Evolutionary conservation across 1,284 basidiomycete genomes (phyloP).

Genomic region (Cerrena zonata): DNA sequence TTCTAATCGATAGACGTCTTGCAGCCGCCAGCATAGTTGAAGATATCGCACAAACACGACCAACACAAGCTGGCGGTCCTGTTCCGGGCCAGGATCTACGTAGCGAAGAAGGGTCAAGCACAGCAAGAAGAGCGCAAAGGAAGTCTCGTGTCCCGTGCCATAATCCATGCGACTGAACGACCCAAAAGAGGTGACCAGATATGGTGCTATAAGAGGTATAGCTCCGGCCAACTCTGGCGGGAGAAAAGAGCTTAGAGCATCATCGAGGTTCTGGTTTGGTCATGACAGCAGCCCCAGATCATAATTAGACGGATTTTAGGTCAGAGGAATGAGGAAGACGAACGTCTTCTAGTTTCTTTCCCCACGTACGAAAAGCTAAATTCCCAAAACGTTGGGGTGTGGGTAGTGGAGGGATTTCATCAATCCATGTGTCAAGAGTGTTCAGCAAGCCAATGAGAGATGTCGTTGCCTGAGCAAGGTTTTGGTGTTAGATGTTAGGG

Average conservation of each 20-base stretch:
- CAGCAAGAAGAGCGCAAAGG: conserved; percentile 78
- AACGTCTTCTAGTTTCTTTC: conserved; percentile 74
- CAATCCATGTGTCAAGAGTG: conserved; percentile 72
- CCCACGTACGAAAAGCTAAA: conserved; percentile 86
- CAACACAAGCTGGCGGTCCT: conserved; percentile 64
- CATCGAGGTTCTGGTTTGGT: conserved; percentile 58
- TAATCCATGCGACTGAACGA: conserved; percentile 92
- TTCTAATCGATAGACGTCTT: conserved; percentile 87
- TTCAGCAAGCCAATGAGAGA: conserved; percentile 59
- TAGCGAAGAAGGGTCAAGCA: conserved; percentile 62
- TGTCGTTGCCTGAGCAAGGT: conserved; percentile 23
- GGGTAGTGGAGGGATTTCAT: conserved; percentile 74
- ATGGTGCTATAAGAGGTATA: conserved; percentile 63
- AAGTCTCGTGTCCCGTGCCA: conserved; percentile 91
- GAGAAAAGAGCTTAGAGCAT: conserved; percentile 50
- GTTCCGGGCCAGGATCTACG: conserved; percentile 43
- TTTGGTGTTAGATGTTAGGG: conserved; percentile 7
- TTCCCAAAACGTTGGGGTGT: conserved; percentile 93
- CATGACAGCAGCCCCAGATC: conserved; percentile 1
- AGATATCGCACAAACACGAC: conserved; percentile 73
- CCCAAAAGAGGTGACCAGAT: conserved; percentile 83
- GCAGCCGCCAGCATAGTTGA: conserved; percentile 77
- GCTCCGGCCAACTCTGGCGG: conserved; percentile 40
- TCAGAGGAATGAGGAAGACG: conserved; percentile 16
- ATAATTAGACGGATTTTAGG: conserved; percentile 7